Base-by-base conservation (phyloP, 441 rosid genomes). In the Euphorbia celastroides region DNA sequence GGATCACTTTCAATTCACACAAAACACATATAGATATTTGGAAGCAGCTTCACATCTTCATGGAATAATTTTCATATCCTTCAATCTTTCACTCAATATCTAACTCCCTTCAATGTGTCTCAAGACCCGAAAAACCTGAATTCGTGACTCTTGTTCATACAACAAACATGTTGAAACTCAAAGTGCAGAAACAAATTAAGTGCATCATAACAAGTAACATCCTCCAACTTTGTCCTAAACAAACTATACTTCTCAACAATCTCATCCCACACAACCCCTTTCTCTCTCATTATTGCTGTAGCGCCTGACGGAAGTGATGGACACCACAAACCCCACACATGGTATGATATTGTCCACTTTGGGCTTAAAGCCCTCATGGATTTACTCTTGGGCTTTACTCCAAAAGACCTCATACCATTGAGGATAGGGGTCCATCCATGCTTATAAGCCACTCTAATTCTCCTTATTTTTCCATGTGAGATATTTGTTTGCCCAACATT, bases 91-190 rank as follows among this genome's bases (percentile, higher is more conserved):
- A 74, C 70, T 76, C 80, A 80, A n/a, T 28, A 6, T 0, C 20
- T 17, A 13, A 78, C 52, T 19, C 75, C 64, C 65, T 72, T 68
- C 7, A 69, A 54, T 0, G 80, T 75, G 46, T 79, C 62, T 2
- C 19, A 60, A 19, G 56, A 71, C 0, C 74, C 75, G 0, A 68
- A 23, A 52, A 81, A 77, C 57, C 80, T 80, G 26, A 74, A 72
- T 55, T 77, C 75, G 0, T 78, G 66, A 30, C 85, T 77, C 74
- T 82, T 77, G 20, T 66, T 79, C 85, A 79, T 79, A 50, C 75
- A 70, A 8, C 69, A 64, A 5, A 73, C 80, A 34, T 70, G 72
- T 65, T 79, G 78, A 27, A 73, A 66, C 60, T 50, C 13, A 26
- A 75, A 77, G 34, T 71, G 56, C 27, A 70, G 26, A 10, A 74